Conservation (phyloP, 495 filamentous ascomycete genomes). For the Xylaria acuta region DNA sequence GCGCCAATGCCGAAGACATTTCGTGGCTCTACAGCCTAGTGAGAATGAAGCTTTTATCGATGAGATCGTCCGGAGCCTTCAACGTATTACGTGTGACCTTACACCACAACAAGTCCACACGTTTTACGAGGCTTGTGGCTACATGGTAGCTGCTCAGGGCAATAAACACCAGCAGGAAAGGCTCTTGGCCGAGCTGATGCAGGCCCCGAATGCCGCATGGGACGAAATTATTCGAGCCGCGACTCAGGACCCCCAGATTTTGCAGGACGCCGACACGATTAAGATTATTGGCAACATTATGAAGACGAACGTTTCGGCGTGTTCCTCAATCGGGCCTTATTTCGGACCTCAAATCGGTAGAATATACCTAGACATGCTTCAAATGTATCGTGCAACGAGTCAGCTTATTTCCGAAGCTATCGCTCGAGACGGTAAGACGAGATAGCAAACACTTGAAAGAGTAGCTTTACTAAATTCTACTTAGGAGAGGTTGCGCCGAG, state of each 20-base stretch:
- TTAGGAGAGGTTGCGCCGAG: slow-evolving; percentile 94
- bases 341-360: slow-evolving; percentile 99
- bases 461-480: slow-evolving; percentile 28
- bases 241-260: slow-evolving; percentile 76
- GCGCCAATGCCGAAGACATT: slow-evolving; percentile 95
- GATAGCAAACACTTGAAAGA: background rate
- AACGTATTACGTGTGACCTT: slow-evolving; percentile 92
- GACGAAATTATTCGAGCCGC: slow-evolving; percentile 88
- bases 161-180: slow-evolving; percentile 90
- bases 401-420: slow-evolving; percentile 93
- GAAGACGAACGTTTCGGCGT: slow-evolving; percentile 99
- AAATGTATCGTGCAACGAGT: slow-evolving; percentile 97
- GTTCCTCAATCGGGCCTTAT: slow-evolving; percentile 92
- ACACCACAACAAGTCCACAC: slow-evolving; percentile 97
- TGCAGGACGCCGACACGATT: slow-evolving; percentile 92
- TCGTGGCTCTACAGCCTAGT: slow-evolving; percentile 93
- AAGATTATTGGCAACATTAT: slow-evolving; percentile 99
- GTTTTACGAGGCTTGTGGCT: slow-evolving; percentile 98
- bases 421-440: slow-evolving; percentile 74
- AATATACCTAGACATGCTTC: slow-evolving; percentile 98
- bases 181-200: slow-evolving; percentile 91
- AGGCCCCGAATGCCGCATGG: slow-evolving; percentile 91
- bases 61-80: slow-evolving; percentile 94
- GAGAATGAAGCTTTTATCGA: slow-evolving; percentile 97
- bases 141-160: slow-evolving; percentile 98